Evolutionary conservation across 257 asterid genomes (phyloP), one percentile per base, ranked within the genome.

Genomic region (Petunia axillaris): DNA sequence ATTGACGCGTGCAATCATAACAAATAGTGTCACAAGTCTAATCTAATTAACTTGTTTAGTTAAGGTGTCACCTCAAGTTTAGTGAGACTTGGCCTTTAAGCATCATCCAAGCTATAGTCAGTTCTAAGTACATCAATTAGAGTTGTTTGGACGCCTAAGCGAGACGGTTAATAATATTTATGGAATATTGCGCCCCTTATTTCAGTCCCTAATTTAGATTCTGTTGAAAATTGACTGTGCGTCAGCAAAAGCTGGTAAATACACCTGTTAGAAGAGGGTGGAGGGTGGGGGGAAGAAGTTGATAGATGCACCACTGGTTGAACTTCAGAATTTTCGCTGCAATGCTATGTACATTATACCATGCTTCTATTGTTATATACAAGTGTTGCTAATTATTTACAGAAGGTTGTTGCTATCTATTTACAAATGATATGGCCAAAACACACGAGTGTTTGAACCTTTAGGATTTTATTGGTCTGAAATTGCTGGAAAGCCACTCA

Each of bases 401-500:
- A 81, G 4, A 65, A 8, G 64, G 68, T 14, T 11, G 66, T 43
- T 44, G 59, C 79, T 15, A 62, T n/a, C 14, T 75, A 81, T 53
- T 59, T 64, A 64, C 80, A 81, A 71, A 46, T 39, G 25, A 48
- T 16, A 71, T 71, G 77, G 35, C 62, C 25, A 46, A 71, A 50
- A 71, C 62, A 35, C 46, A n/a, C n/a, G n/a, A n/a, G n/a, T n/a
- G n/a, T n/a, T n/a, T n/a, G n/a, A n/a, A n/a, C 60, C 54, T 78
- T 80, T 87, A 87, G 8, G 91, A 88, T 75, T 86, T 85, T 53
- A 91, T 88, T 62, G 89, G 89, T 77, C 77, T 86, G 86, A 93
- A 91, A 81, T 90, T 93, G 87, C 85, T 85, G 0, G 97, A 91
- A 59, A 95, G 81, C 68, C 93, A 54, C 85, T 88, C 97, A 3